These are phyloP conservation scores for Mycena indigotica DNA, from an alignment of 768 basidiomycete species.

Conservation along the genomic window DNA sequence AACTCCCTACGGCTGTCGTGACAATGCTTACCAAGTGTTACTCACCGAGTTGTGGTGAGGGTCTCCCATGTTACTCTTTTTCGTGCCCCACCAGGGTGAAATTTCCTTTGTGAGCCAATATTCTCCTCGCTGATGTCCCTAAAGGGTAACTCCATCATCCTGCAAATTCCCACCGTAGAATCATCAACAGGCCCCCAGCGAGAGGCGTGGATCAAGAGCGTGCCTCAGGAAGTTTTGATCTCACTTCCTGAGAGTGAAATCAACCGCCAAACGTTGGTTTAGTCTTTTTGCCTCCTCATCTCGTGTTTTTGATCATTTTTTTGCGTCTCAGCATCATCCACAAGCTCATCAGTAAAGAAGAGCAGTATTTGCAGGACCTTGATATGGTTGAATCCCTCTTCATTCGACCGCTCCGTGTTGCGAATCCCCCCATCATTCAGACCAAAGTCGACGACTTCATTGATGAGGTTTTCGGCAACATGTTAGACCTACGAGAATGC, in stretches of 20 bases:
- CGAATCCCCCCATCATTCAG: constrained; percentile 47
- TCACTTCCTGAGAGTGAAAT: constrained; percentile 77
- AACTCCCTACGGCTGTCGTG: constrained; percentile 85
- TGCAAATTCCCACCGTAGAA: constrained; percentile 34
- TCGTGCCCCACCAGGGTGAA: constrained; percentile 73
- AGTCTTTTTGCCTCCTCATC: constrained; percentile 5
- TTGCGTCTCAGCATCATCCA: constrained; percentile 63
- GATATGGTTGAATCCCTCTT: constrained; percentile 76
- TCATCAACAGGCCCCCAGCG: constrained; percentile 32
- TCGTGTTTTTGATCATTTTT: neutral
- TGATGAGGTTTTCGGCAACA: constrained; percentile 87
- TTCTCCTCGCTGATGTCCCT: too few relatives aligned
- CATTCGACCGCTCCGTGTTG: constrained; percentile 49
- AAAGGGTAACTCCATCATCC: constrained; percentile 36
- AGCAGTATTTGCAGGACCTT: constrained; percentile 87
- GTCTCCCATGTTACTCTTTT: constrained; percentile 78
- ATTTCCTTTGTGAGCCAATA: too few relatives aligned
- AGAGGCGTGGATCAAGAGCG: constrained; percentile 50
- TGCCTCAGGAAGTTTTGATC: constrained; percentile 40
- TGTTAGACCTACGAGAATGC: constrained; percentile 83
- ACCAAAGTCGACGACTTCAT: constrained; percentile 78
- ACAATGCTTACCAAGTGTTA: constrained; percentile 92
- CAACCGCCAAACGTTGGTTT: constrained; percentile 69
- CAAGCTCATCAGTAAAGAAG: constrained; percentile 85
- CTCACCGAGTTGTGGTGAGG: constrained; percentile 82